Percentiles rank a stretch among this genome's conserved stretches.
These are phyloP conservation scores for Malassezia yamatoensis DNA, from an alignment of 1,284 basidiomycete species.

Conservation along the genomic window DNA sequence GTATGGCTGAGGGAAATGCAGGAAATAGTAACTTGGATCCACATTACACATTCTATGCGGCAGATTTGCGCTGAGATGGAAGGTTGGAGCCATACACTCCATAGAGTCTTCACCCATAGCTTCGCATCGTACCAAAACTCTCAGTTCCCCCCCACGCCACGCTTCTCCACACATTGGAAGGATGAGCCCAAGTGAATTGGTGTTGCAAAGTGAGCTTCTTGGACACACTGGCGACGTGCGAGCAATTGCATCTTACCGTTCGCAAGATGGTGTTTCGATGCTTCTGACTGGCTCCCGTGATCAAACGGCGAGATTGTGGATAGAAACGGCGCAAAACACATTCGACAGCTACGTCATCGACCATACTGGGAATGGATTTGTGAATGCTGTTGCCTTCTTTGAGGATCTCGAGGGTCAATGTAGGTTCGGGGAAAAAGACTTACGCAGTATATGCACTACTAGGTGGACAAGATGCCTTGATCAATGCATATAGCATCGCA, in stretches of 20 bases:
- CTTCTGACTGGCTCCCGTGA: slow-evolving; percentile 22
- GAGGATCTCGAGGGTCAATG: slow-evolving; percentile 8
- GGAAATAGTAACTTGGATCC: slow-evolving; percentile 11
- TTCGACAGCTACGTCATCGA: slow-evolving; percentile 19
- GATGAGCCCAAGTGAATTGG: not conserved
- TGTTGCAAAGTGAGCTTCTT: slow-evolving; percentile 27
- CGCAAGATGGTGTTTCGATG: slow-evolving; percentile 27
- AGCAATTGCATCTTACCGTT: slow-evolving; percentile 30
- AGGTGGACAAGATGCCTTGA: slow-evolving; percentile 39
- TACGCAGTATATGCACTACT: slow-evolving; percentile 22
- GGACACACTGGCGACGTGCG: slow-evolving; percentile 37
- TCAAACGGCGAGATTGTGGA: slow-evolving; percentile 24
- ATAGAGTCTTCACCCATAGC: not conserved
- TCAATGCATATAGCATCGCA: slow-evolving; percentile 34
- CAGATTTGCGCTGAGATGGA: slow-evolving; percentile 5
- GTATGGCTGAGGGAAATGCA: slow-evolving; percentile 20
- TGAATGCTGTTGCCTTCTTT: slow-evolving; percentile 36
- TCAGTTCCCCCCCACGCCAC: not conserved
- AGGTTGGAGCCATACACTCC: slow-evolving; percentile 12
- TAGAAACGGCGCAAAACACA: not conserved
- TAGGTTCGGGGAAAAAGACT: not conserved
- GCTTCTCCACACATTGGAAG: not conserved
- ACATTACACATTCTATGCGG: slow-evolving; percentile 16
- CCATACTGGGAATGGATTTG: slow-evolving; percentile 33
- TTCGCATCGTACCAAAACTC: not conserved